Evolutionary conservation across 2,329 filamentous ascomycete genomes (phyloP).

Genomic region (Chalara sp.): DNA sequence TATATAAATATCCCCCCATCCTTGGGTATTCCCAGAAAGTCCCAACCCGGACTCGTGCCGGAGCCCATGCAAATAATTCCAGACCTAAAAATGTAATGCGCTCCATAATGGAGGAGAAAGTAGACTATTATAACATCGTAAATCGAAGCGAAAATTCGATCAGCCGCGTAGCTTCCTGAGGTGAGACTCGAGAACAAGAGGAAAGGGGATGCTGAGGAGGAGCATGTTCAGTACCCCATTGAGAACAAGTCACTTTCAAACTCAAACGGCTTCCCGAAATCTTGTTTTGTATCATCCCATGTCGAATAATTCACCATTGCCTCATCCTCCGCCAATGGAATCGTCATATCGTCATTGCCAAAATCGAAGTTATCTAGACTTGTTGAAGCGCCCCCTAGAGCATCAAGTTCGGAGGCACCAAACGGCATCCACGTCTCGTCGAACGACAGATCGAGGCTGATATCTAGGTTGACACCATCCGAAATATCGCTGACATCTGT

Average conservation of each 20-base stretch:
- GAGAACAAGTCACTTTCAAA: constrained; percentile 42
- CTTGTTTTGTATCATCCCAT: constrained; percentile 44
- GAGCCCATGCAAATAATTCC: too few relatives aligned
- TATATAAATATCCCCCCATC: too few relatives aligned
- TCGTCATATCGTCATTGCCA: constrained; percentile 20
- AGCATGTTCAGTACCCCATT: constrained; percentile 14
- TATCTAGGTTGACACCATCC: constrained; percentile 46
- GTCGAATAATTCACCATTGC: constrained; percentile 20
- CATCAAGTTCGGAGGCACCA: constrained; percentile 26
- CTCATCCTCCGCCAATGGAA: constrained; percentile 21
- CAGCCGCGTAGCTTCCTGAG: too few relatives aligned
- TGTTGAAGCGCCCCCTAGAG: constrained; percentile 31
- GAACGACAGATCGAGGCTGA: constrained; percentile 35
- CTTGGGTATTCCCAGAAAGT: too few relatives aligned
- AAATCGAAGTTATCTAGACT: constrained; percentile 34
- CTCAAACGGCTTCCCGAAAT: constrained; percentile 47
- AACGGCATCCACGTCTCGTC: constrained; percentile 39
- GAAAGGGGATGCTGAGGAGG: too few relatives aligned
- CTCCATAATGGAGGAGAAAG: too few relatives aligned
- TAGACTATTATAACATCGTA: too few relatives aligned
- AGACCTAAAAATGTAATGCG: too few relatives aligned
- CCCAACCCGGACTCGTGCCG: too few relatives aligned
- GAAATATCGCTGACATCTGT: constrained; percentile 58
- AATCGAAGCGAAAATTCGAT: too few relatives aligned
- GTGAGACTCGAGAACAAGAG: too few relatives aligned